A percentile compares a stretch with the other conserved stretches of the same genome.
Conservation (phyloP, 1,284 basidiomycete genomes). For the Puccinia triticina region DNA sequence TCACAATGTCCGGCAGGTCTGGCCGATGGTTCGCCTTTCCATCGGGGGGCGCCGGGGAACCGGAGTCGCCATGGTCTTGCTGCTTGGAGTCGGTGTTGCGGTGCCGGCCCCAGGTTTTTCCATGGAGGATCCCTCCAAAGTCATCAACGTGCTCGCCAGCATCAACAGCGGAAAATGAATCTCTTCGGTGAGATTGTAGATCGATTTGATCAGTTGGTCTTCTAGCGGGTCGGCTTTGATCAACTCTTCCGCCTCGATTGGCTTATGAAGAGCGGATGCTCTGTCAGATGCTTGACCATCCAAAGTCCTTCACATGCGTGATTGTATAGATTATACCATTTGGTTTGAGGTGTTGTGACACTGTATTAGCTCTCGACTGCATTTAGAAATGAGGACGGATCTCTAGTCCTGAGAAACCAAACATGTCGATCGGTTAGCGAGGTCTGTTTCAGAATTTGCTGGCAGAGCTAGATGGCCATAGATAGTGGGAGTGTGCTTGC, state of each 20-base stretch:
- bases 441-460: neutral
- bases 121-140: no score
- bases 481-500: neutral
- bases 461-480: neutral
- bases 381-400: conserved; percentile 96
- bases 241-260: conserved; percentile 75
- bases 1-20: no score
- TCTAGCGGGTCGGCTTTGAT: conserved; percentile 64
- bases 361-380: conserved; percentile 22
- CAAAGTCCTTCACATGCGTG: conserved; percentile 93
- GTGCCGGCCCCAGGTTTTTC: no score
- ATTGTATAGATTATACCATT: conserved; percentile 96
- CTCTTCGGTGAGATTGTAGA: conserved; percentile 88
- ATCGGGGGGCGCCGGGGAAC: no score
- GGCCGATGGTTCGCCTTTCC: no score
- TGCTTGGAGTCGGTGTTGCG: no score
- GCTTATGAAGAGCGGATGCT: conserved; percentile 85
- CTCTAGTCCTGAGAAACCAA: conserved; percentile 76
- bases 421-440: neutral
- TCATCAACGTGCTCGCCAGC: no score
- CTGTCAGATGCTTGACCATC: conserved; percentile 86
- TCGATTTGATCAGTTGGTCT: conserved; percentile 73
- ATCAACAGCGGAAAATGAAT: no score
- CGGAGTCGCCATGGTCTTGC: no score
- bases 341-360: conserved; percentile 76